A percentile compares a stretch with the other conserved stretches of the same genome.
phyloP scores from a whole-genome alignment of 768 basidiomycete genomes.

The Phlebiopsis flavidoalba region DNA sequence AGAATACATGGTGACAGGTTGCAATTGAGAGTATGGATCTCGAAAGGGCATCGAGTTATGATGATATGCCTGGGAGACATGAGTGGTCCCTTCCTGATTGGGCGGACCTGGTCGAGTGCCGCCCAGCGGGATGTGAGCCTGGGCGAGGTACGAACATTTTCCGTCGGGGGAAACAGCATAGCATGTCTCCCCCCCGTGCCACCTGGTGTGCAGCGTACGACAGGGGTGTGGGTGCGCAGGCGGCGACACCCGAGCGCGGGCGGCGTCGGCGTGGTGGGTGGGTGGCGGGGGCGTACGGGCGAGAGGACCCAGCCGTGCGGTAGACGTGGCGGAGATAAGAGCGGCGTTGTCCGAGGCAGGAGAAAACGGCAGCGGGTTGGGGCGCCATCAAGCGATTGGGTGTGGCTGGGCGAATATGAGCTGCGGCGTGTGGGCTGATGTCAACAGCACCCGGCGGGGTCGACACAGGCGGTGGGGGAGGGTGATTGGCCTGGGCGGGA shows the following conservation, averaged over 20 bases:
- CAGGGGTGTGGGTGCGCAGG: not conserved
- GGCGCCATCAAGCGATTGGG: slow-evolving; percentile 10
- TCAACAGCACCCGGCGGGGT: slow-evolving; percentile 13
- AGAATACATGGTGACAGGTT: slow-evolving; percentile 5
- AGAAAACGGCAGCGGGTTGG: slow-evolving; percentile 13
- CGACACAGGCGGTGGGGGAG: not conserved
- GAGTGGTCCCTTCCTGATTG: slow-evolving; percentile 4
- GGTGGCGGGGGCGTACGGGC: not conserved
- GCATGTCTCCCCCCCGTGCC: not conserved
- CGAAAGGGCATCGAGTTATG: slow-evolving; percentile 5
- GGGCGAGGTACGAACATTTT: not conserved
- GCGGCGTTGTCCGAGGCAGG: slow-evolving; percentile 15
- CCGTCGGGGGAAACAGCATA: not conserved
- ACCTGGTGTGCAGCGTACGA: not conserved
- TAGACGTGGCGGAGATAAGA: slow-evolving; percentile 4
- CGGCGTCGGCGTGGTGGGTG: not conserved
- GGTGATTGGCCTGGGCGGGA: not conserved
- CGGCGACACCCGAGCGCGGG: not conserved
- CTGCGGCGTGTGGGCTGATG: slow-evolving; percentile 1
- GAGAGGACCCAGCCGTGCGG: not conserved
- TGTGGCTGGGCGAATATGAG: not conserved
- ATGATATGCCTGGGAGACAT: slow-evolving; percentile 5
- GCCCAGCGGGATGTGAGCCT: not conserved
- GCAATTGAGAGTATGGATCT: slow-evolving; percentile 8
- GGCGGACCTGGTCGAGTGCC: not conserved